Percentiles rank a stretch among this genome's conserved stretches.
phyloP scores from a whole-genome alignment of 306 rosid species.

The Coriaria nepalensis region DNA sequence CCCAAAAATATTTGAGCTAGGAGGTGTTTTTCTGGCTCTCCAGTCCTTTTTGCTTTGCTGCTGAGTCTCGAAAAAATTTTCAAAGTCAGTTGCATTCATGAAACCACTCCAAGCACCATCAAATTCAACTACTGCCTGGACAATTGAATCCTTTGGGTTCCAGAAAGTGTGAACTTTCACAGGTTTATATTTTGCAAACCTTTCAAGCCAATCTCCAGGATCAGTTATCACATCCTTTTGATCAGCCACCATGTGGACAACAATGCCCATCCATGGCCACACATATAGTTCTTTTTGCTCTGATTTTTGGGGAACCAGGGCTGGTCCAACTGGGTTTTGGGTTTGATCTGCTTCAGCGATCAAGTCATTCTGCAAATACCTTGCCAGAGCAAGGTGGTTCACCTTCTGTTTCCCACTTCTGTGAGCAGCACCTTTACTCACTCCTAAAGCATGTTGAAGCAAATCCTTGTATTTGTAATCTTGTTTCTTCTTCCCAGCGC shows the following conservation, averaged over 20 bases:
- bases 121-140: constrained; percentile 46
- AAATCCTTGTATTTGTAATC: constrained; percentile 80
- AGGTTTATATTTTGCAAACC: constrained; percentile 45
- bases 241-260: constrained; percentile 37
- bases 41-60: constrained; percentile 50
- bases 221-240: constrained; percentile 23
- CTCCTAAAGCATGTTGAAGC: constrained; percentile 85
- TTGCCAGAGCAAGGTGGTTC: constrained; percentile 81
- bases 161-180: constrained; percentile 25
- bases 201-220: constrained; percentile 48
- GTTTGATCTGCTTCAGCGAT: constrained; percentile 39
- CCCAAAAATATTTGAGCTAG: constrained; percentile 47
- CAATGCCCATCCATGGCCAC: constrained; percentile 93
- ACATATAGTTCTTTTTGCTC: constrained; percentile 48
- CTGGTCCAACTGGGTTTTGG: constrained; percentile 24
- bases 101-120: constrained; percentile 71
- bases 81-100: constrained; percentile 57
- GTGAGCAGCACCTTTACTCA: constrained; percentile 85
- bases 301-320: constrained; percentile 22
- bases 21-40: constrained; percentile 23
- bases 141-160: constrained; percentile 19
- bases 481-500: constrained; percentile 92
- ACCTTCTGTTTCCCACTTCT: constrained; percentile 71
- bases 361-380: constrained; percentile 57
- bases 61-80: constrained; percentile 42